Percentiles rank a stretch among this genome's conserved stretches.
Conservation (phyloP, 1,139 yeast genomes). For the Lodderomyces jiufengensis region DNA sequence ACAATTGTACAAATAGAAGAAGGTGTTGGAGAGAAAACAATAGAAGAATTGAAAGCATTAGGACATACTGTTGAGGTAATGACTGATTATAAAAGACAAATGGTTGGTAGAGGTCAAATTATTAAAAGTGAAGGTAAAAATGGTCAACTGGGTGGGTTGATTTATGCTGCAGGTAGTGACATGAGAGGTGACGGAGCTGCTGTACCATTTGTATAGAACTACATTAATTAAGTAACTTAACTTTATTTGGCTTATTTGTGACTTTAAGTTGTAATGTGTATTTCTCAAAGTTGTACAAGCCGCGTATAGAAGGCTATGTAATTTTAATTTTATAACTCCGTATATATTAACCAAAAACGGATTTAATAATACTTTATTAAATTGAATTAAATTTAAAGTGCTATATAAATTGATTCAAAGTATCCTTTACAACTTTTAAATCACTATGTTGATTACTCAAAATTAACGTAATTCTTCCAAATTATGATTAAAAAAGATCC, state of each 20-base stretch:
- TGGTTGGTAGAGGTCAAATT: slow-evolving; percentile 74
- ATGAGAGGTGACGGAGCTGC: slow-evolving; percentile 81
- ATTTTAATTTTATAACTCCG: neutral
- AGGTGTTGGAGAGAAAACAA: slow-evolving; percentile 47
- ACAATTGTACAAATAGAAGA: slow-evolving; percentile 67
- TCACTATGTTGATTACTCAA: too few relatives aligned
- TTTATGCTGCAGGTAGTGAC: slow-evolving; percentile 73
- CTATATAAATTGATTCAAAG: too few relatives aligned
- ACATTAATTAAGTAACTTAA: too few relatives aligned
- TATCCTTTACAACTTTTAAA: too few relatives aligned
- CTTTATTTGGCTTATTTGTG: too few relatives aligned
- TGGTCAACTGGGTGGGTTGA: slow-evolving; percentile 35
- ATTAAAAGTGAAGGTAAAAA: slow-evolving; percentile 45
- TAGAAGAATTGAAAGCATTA: slow-evolving; percentile 39
- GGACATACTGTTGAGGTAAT: slow-evolving; percentile 58
- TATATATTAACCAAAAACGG: too few relatives aligned
- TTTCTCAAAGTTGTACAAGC: too few relatives aligned
- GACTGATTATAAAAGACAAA: slow-evolving; percentile 43
- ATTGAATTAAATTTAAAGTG: too few relatives aligned
- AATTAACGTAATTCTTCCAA: too few relatives aligned
- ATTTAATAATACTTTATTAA: too few relatives aligned
- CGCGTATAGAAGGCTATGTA: too few relatives aligned
- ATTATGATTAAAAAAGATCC: slow-evolving; percentile 2
- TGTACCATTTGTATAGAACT: slow-evolving; percentile 21
- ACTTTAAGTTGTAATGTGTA: too few relatives aligned